Base-by-base conservation (phyloP, 257 asterid species). In the Anisodus acutangulus region DNA sequence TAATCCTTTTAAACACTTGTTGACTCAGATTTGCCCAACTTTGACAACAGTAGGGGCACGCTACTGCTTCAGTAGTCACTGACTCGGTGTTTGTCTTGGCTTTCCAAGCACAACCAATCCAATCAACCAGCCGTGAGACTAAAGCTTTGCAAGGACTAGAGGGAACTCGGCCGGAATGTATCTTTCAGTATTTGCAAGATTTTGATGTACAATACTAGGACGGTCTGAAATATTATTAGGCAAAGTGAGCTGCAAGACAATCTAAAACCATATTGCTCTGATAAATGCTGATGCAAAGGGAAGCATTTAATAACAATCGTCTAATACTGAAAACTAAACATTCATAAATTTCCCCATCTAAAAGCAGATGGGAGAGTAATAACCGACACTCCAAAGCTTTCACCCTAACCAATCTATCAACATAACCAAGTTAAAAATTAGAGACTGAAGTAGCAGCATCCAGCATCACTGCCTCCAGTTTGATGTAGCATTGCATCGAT, bases 401-500 rank as follows among this genome's bases (percentile, higher is more conserved):
- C 35, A 70, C 79, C 79, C 79, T 70, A 43, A 71, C 53, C 79
- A 71, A 71, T 45, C 78, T 71, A 71, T 0, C 7, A n/a, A 45
- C 16, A 49, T 49, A 15, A 15, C 45, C 55, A 63, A 43, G 37
- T 43, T 2, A 43, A 71, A 5, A 71, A n/a, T 71, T 72, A 82
- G 55, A 49, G 5, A 51, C 2, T n/a, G 45, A 70, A 19, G 16
- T 3, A 62, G 9, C n/a, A 53, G 26, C 22, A 69, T 84, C 55
- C 41, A 26, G 82, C 5, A 68, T 31, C 31, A 2, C 8, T 31
- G 35, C 83, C 89, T 51, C 89, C 87, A 43, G 81, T 86, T 84
- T 86, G 89, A 79, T 86, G 87, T 37, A 86, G 82, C 89, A 86
- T 86, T 9, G 89, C 87, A 80, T 86, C 89, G 26, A 86, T 80